Percentiles rank a stretch among this genome's conserved stretches.
Evolutionary conservation across 768 basidiomycete species (phyloP).

Genomic region (Leccinum subtestaceum): DNA sequence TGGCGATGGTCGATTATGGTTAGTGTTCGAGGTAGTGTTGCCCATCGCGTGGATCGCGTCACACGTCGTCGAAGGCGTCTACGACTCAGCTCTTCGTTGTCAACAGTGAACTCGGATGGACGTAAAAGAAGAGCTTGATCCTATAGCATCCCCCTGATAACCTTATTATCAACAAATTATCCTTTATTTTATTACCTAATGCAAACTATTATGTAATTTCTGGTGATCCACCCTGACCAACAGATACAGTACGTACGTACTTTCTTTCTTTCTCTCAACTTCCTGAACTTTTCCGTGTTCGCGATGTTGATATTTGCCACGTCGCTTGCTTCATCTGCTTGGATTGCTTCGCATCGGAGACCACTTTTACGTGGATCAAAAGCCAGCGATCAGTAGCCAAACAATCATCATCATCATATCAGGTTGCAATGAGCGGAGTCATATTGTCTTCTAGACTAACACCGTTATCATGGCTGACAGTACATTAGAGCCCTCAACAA

Average conservation of each 20-base stretch:
- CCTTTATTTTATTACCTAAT: slow-evolving; percentile 7
- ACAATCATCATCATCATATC: slow-evolving; percentile 10
- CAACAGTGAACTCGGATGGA: slow-evolving; percentile 28
- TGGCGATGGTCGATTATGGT: slow-evolving; percentile 28
- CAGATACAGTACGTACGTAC: too few species aligned
- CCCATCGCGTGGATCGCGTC: slow-evolving; percentile 31
- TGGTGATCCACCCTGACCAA: not conserved
- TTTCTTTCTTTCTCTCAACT: too few species aligned
- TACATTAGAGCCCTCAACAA: not conserved
- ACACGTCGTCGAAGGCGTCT: slow-evolving; percentile 14
- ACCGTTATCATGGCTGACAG: slow-evolving; percentile 18
- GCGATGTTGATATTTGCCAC: not conserved
- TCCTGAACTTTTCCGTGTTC: not conserved
- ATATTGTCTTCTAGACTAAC: not conserved
- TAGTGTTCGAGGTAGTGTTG: slow-evolving; percentile 32
- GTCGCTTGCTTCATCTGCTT: not conserved
- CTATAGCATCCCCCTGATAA: slow-evolving; percentile 20
- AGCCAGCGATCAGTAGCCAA: slow-evolving; percentile 7
- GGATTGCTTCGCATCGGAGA: too few species aligned
- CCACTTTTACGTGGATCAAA: not conserved
- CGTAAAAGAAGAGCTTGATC: slow-evolving; percentile 31
- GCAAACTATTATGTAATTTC: not conserved
- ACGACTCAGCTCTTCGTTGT: slow-evolving; percentile 16
- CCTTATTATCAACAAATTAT: slow-evolving; percentile 18
- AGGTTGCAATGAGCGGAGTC: slow-evolving; percentile 2